Base-by-base conservation (phyloP, 1,139 yeast genomes). In the Saccharomyces hybrid region DNA sequence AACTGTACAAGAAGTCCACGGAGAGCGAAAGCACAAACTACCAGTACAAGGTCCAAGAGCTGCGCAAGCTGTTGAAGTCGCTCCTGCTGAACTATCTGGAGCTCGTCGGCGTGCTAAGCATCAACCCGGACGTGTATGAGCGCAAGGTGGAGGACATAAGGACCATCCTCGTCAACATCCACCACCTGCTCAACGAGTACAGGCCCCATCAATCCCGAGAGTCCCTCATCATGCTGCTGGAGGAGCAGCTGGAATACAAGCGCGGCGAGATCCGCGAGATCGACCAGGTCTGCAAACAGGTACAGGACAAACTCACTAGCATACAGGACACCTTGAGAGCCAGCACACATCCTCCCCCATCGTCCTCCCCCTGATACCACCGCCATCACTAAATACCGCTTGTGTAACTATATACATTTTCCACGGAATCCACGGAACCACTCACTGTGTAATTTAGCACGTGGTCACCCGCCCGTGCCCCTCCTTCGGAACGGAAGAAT, bases 131-230 rank as follows among this genome's bases (percentile, higher is more conserved):
- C 50, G 75, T 79, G 49, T 87, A 83, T 65, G 84, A 82, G 25
- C 69, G 73, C 5, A 84, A 86, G 63, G 79, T 87, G 44, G 93
- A 87, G 61, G 82, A 86, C 62, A 78, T 89, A 52, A 79, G 90
- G 55, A 76, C 84, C 20, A 79, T 88, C n/a, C 72, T 89, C 55
- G 84, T 89, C 65, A 89, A 89, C 66, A 84, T 88, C 61, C 95
- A 88, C 67, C 96, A 89, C 67, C 72, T 89, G 53, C 72, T 89
- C 57, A 89, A 89, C 69, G 88, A 88, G 54, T 89, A 88, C 70
- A 75, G 96, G 55, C 96, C 96, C 0, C 96, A 89, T 68, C 97
- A 89, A 66, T 84, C 91, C 6, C 76, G 96, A 49, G 96, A 89
- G 63, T 83, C 89, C 57, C 77, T 89, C 61, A 84, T 87, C 50